Conservation (phyloP, 371 early-diverging fungal species). For the Rhizomucor miehei region DNA sequence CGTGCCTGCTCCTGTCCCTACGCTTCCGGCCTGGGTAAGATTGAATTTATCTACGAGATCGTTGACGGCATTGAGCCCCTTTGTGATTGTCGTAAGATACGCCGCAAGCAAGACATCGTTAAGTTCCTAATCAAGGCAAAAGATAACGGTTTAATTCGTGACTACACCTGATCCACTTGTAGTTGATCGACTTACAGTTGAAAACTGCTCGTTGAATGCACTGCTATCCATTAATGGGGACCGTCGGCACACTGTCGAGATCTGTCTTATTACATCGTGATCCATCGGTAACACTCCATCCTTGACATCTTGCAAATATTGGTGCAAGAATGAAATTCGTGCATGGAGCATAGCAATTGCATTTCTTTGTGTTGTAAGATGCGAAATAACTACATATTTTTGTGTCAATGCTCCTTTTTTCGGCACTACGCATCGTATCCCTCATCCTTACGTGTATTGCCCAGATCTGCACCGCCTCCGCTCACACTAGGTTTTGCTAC, state of each 20-base stretch:
- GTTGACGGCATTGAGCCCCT: slow-evolving; percentile 68
- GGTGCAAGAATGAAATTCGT: slow-evolving; percentile 63
- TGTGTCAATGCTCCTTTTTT: neutral
- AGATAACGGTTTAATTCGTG: neutral
- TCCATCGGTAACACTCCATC: slow-evolving; percentile 64
- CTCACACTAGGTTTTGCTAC: slow-evolving; percentile 63
- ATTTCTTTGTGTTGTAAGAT: slow-evolving; percentile 74
- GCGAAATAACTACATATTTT: slow-evolving; percentile 55
- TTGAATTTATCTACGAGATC: slow-evolving; percentile 57
- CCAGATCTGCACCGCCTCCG: slow-evolving; percentile 51
- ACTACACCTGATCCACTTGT: neutral
- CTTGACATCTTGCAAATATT: slow-evolving; percentile 72
- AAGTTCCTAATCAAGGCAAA: slow-evolving; percentile 57
- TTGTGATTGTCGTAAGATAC: slow-evolving; percentile 78
- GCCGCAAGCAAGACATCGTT: slow-evolving; percentile 77
- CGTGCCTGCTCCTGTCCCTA: slow-evolving; percentile 6
- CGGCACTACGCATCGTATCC: no score
- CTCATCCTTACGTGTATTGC: slow-evolving; percentile 49
- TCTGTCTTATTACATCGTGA: slow-evolving; percentile 76
- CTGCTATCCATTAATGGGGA: slow-evolving; percentile 66
- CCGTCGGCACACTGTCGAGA: slow-evolving; percentile 69
- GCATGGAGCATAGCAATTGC: slow-evolving; percentile 83
- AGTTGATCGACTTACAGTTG: slow-evolving; percentile 47
- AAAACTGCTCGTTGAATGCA: slow-evolving; percentile 71
- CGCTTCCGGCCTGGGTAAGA: slow-evolving; percentile 23